Base-by-base conservation (phyloP, 2,329 filamentous ascomycete species). In the Xylaria sp. region DNA sequence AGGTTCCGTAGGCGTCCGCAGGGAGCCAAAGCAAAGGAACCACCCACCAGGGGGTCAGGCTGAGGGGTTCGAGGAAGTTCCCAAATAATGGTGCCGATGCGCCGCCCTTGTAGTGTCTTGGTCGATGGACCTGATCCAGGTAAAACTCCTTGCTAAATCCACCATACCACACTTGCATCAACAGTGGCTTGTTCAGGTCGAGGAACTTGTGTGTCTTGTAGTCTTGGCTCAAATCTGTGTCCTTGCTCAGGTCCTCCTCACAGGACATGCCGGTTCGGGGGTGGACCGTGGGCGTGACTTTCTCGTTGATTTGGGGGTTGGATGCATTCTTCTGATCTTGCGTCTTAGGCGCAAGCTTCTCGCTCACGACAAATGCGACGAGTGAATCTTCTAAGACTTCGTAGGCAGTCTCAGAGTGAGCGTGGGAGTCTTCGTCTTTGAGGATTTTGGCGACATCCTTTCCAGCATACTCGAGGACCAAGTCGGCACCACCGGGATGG, bases 31-130 rank as follows among this genome's bases (percentile, higher is more conserved):
- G 70, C 0, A 85, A 85, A 2, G 96, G 96, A 12, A 99, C 87
- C 54, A 97, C 80, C 89, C 91, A 99, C 96, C 96, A 99, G 1
- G 96, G 89, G 2, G 96, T 99, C 86, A 94, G 92, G 80, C 91
- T 94, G 68, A 99, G 84, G n/a, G 96, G 96, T 83, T 99, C 96
- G n/a, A 99, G 85, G 80, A 99, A 97, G 83, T 99, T 98, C 69
- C 96, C 96, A 81, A 99, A 99, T 28, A 99, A 83, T 23, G 96
- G 96, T 46, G 96, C 96, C 7, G 94, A 98, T 71, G 90, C 90
- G 68, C 96, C 96, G 73, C 95, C 95, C 79, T 91, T 97, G 86
- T 98, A 99, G 81, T 99, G 95, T 68, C 96, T 90, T 20, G 96
- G 96, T 54, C 96, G 91, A 80, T 99, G 96, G 62, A 99, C 93